Evolutionary conservation across 257 asterid genomes (phyloP), one percentile per base, ranked within the genome.

Genomic region (Leptodermis oblonga): DNA sequence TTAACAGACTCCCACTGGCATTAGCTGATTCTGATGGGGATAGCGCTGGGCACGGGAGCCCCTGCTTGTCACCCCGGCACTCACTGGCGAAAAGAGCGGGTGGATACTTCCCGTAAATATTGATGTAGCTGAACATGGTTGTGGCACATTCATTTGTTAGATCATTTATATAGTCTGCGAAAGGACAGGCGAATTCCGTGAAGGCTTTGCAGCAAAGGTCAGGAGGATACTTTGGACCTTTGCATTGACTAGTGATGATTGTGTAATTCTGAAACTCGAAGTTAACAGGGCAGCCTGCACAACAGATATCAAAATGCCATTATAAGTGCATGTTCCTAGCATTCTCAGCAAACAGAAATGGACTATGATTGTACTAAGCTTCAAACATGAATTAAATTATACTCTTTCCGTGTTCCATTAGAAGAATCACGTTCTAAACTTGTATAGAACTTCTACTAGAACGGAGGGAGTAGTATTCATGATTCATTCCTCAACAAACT

Each of bases 111-210:
- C 96, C 97, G 12, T 79, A 67, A 52, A 87, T 85, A 78, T 87
- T 84, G 66, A 92, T 92, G 67, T 92, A 92, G 78, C 93, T 84
- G 87, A 89, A 92, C 97, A 92, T 92, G 55, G 86, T 79, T 7
- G 86, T 60, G 62, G 97, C 93, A 48, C 97, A 89, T 18, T 92
- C 89, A 4, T 68, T 89, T 0, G 86, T 23, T 41, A 84, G 52
- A 67, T 92, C 96, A 43, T 89, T 89, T 63, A 87, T 0, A 0
- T 70, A 59, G 0, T 83, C 90, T 1, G 49, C 56, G 58, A 31
- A 86, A 15, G 92, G 95, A 62, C 97, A 92, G 3, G 92, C 84
- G 23, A 92, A 86, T 0, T 82, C 81, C 65, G 46, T 70, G 45
- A 92, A 48, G 36, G 95, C 84, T 0, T 39, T 2, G 56, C 97